These are phyloP conservation scores for Bryoerythrophyllum caledonicum DNA, from an alignment of 225 moss, liverwort and hornwort genomes.

Conservation along the genomic window DNA sequence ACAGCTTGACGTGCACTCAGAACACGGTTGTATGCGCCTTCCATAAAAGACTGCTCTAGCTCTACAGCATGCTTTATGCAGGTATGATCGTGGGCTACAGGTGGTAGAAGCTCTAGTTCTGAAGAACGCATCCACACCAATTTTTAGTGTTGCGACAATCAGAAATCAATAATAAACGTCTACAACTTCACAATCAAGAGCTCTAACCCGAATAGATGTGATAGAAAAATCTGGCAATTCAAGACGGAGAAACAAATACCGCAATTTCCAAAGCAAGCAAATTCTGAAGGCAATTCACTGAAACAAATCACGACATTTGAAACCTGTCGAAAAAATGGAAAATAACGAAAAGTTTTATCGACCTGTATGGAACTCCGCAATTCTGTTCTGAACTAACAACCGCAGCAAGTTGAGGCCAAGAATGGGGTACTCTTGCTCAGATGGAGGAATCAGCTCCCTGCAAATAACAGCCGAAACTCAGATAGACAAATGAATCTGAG, in stretches of 20 bases:
- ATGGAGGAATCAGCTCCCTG: conserved; percentile 63
- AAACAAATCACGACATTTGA: not conserved
- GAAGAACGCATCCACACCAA: conserved; percentile 23
- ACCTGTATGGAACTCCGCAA: conserved; percentile 73
- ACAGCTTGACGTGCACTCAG: conserved; percentile 79
- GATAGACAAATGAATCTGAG: not conserved
- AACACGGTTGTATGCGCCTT: conserved; percentile 74
- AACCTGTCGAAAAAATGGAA: not conserved
- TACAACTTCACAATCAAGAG: conserved; percentile 4
- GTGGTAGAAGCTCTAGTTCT: conserved; percentile 74
- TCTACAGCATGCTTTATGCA: conserved; percentile 81
- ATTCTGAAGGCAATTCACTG: not conserved
- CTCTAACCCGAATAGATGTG: conserved; percentile 1
- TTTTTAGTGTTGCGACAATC: conserved; percentile 3
- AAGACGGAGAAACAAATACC: conserved; percentile 3
- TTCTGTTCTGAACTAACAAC: conserved; percentile 71
- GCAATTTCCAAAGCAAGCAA: conserved; percentile 1
- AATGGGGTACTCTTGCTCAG: conserved; percentile 64
- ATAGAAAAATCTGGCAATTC: not conserved
- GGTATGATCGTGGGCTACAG: conserved; percentile 64
- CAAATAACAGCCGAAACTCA: conserved; percentile 7
- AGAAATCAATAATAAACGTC: conserved; percentile 5
- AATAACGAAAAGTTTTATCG: not conserved
- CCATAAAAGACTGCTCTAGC: conserved; percentile 86
- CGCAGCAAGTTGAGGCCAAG: conserved; percentile 72